Evolutionary conservation across 225 moss, liverwort and hornwort genomes (phyloP), one percentile per base, ranked within the genome.

Genomic region (Ulota crispa): DNA sequence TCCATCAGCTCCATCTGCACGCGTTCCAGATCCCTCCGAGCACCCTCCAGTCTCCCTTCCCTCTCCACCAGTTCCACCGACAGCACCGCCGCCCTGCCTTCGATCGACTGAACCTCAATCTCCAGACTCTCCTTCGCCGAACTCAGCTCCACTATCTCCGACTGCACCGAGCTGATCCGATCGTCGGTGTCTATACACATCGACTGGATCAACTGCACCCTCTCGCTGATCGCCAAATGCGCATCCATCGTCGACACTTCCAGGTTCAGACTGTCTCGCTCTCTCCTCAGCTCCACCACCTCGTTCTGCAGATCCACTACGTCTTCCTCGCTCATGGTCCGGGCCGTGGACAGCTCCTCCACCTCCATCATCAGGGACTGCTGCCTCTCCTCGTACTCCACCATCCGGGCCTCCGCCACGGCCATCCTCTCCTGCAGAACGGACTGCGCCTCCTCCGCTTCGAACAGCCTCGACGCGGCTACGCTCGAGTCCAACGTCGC

Each of bases 161-260:
- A 81, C 82, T 90, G 83, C 90, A 90, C 86, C 1, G 79, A 88
- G 11, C 42, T 34, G 62, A 90, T 88, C 36, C 81, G 83, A 24
- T 79, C 76, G 81, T 90, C 90, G 0, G 83, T 76, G 26, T 88
- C 85, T 15, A 79, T 11, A 10, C 90, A 90, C 83, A 86, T 81
- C 78, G 90, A 75, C 80, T 87, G 85, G 31, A 87, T 83, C 5
- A 79, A 27, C 28, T 85, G 85, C 4, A 90, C 76, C 68, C 81
- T 83, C 63, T 87, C 85, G 84, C 87, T 83, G 76, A 90, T 90
- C 26, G 90, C 90, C 6, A 81, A 85, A 68, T 90, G 87, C 87
- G 87, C 87, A 13, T 90, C 85, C 87, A 87, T 90, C 39, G 79
- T 87, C 4, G 87, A 90, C 14, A 90, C 87, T 76, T 90, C 87